phyloP scores from a whole-genome alignment of 805 yeast genomes.

The Martiniozyma abietophila region DNA sequence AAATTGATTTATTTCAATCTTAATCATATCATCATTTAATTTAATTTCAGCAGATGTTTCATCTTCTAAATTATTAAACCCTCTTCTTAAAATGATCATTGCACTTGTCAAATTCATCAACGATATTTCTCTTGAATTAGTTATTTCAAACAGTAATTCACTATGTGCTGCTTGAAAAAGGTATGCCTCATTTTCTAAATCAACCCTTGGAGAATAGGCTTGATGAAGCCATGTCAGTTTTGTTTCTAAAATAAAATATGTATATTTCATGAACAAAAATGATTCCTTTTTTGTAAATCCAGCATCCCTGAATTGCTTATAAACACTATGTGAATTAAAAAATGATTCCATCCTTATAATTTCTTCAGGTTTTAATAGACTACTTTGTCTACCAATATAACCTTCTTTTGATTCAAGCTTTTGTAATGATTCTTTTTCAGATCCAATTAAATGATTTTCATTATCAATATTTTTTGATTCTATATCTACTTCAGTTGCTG shows the following conservation, averaged over 20 bases:
- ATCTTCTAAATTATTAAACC: constrained; percentile 64
- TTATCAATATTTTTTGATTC: no score
- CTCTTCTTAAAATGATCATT: constrained; percentile 61
- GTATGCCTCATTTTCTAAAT: constrained; percentile 80
- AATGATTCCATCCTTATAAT: constrained; percentile 25
- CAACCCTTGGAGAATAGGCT: constrained; percentile 46
- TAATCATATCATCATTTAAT: constrained; percentile 56
- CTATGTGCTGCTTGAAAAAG: constrained; percentile 88
- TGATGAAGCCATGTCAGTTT: constrained; percentile 37
- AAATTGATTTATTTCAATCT: constrained; percentile 79
- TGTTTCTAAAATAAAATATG: constrained; percentile 27
- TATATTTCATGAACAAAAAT: constrained; percentile 42
- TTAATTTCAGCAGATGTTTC: constrained; percentile 54
- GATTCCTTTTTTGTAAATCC: constrained; percentile 60
- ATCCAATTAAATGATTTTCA: no score
- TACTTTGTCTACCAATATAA: no score
- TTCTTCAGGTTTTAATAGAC: constrained; percentile 10
- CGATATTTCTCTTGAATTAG: constrained; percentile 60
- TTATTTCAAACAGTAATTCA: constrained; percentile 72
- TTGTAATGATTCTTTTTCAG: no score
- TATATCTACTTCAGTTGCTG: no score
- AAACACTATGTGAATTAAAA: constrained; percentile 59
- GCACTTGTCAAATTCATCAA: constrained; percentile 57
- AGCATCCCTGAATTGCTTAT: constrained; percentile 38
- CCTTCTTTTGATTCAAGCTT: no score